Evolutionary conservation across 768 basidiomycete species (phyloP), one percentile per base, ranked within the genome.

Genomic region (Polyporus arcularius): DNA sequence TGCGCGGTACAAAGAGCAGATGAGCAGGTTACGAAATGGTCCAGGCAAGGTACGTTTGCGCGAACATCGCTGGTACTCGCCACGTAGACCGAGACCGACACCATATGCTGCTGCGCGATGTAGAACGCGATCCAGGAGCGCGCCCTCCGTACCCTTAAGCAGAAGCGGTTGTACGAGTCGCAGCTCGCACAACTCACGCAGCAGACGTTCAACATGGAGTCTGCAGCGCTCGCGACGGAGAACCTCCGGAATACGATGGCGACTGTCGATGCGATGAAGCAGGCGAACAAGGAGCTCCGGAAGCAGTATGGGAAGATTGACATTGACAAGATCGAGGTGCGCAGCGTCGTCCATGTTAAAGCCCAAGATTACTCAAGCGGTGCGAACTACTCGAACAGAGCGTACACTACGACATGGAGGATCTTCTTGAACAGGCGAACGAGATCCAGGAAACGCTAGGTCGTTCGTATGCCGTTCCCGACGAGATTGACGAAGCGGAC

Each of bases 221-320:
- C 92, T 56, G 90, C 96, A 12, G 85, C 91, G 14, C 86, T 98
- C 69, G 88, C 93, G 9, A 98, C 96, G n/a, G 97, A 98, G 77
- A 98, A 98, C 74, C 75, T 98, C 68, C 87, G 94, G 65, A 98
- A 98, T 73, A 98, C 97, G 68, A 98, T 99, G 96, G 96, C 94
- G 12, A 98, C 97, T 0, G 86, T 98, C 31, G 94, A 97, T 65
- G 97, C 95, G 5, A 98, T 99, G 95, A 86, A 94, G 72, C 70
- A 82, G 16, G 96, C 97, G 16, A 98, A 98, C 78, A 98, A 96
- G 78, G 96, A 98, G 74, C 83, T 99, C 76, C 86, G 86, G 78
- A 94, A 90, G 73, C 96, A 98, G 76, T 99, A 98, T 71, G 96
- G 96, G 26, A 97, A 95, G 79, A 87, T 98, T 64, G 88, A 99